Base-by-base conservation (phyloP, 208 protist genomes). In the Leptomonas pyrrhocoris region DNA sequence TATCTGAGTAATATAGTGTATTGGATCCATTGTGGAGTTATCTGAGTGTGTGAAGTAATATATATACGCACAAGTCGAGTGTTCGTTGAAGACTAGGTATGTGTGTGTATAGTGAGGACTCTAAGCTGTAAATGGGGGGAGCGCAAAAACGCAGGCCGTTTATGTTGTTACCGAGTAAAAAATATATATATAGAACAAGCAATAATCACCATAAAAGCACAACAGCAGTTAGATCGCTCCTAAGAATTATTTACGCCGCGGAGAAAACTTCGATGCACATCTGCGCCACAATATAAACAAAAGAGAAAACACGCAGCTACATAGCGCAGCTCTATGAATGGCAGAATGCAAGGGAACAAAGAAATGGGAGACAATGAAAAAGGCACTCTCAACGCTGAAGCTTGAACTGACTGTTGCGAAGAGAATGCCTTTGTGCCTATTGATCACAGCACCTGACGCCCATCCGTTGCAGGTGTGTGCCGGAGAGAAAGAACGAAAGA, bases 71-170 rank as follows among this genome's bases (percentile, higher is more conserved):
- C 15, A 43, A 43, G 31, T 38, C 34, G 34, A 38, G 34, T 9
- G 9, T 9, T 38, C 34, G 34, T 38, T 38, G 34, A 38, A 38
- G 34, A 30, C 6, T 54, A 25, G 25, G 30, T 38, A 12, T 38
- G 4, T 42, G 54, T 27, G 31, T 6, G 19, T 43, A 12, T 58
- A 30, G 54, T 58, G 54, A 58, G 25, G 28, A 27, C 31, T 42
- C 54, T 43, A 58, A 58, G 23, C n/a, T 43, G 31, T 58, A 58
- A 58, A 58, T 15, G n/a, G 31, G 18, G 27, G 54, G 16, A 19
- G 43, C 3, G 43, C 3, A 3, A 48, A 7, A 48, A 48, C 16
- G 16, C 43, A 48, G 18, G 5, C 43, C 43, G 16, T 12, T 38
- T n/a, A 56, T 34, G 43, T 38, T 2, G 13, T 11, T 58, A 6